These are phyloP conservation scores for Suillus cothurnatus DNA, from an alignment of 768 basidiomycete genomes.

Conservation along the genomic window DNA sequence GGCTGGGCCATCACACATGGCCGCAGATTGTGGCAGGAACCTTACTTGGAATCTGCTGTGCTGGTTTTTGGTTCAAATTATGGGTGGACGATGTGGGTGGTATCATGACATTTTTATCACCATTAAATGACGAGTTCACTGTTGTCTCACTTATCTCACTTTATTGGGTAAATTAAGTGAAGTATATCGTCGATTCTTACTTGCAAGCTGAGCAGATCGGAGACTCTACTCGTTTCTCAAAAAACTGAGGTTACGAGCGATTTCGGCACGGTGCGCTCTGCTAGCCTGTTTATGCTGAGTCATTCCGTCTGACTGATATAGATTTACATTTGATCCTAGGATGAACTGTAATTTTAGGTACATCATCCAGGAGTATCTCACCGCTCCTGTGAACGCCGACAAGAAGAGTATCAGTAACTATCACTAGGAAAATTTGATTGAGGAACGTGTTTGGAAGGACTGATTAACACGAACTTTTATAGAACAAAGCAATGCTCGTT, in stretches of 20 bases:
- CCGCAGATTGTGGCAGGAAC: slow-evolving; percentile 65
- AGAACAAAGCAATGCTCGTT: background rate
- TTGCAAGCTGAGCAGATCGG: background rate
- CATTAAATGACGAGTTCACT: background rate
- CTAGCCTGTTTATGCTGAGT: no score
- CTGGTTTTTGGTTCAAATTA: slow-evolving; percentile 54
- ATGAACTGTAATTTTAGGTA: background rate
- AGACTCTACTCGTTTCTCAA: background rate
- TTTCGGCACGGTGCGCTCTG: no score
- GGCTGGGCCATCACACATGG: slow-evolving; percentile 79
- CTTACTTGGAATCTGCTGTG: slow-evolving; percentile 55
- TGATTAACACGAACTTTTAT: background rate
- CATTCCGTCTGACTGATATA: background rate
- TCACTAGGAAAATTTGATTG: background rate
- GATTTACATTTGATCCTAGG: background rate
- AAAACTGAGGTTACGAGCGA: no score
- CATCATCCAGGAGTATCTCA: background rate
- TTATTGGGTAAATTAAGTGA: slow-evolving; percentile 3
- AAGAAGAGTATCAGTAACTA: background rate
- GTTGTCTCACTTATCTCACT: slow-evolving; percentile 2
- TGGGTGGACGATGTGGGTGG: slow-evolving; percentile 43
- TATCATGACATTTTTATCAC: slow-evolving; percentile 20
- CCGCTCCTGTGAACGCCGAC: background rate
- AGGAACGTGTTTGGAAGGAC: background rate
- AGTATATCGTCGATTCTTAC: background rate